These are phyloP conservation scores for Ochromonas danica DNA, from an alignment of 108 stramenopile species.

Conservation along the genomic window DNA sequence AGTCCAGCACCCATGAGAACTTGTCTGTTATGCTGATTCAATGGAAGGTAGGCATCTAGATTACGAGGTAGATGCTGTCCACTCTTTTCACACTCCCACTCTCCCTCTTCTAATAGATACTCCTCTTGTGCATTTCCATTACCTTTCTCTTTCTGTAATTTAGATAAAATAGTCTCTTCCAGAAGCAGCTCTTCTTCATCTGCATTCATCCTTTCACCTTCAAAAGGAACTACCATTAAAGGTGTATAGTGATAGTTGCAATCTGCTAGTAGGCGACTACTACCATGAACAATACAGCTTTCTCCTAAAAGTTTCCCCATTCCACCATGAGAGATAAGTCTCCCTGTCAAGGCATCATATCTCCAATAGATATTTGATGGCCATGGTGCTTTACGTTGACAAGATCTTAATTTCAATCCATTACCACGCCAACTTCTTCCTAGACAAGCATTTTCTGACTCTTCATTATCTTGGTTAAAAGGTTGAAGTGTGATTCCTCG, in stretches of 20 bases:
- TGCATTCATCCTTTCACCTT: background rate
- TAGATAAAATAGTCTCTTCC: background rate
- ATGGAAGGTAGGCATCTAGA: background rate
- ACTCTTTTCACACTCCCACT: background rate
- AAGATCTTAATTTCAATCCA: background rate
- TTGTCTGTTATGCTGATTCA: background rate
- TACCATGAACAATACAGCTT: background rate
- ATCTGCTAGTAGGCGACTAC: background rate
- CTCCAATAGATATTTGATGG: background rate
- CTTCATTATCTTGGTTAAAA: background rate
- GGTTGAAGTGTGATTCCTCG: background rate
- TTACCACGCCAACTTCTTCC: background rate
- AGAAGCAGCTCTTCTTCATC: background rate
- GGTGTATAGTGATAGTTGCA: background rate
- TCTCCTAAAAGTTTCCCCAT: background rate
- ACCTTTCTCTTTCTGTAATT: background rate
- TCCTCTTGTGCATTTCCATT: no score
- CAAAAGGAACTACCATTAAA: background rate
- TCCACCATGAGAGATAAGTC: background rate
- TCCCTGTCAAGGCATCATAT: background rate
- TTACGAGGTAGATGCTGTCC: background rate
- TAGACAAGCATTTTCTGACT: slow-evolving; percentile 1
- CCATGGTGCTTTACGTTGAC: background rate
- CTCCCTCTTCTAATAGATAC: background rate
- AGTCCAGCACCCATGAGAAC: slow-evolving; percentile 12